Evolutionary conservation across 306 rosid genomes (phyloP).

Genomic region (Herpetospermum pedunculosum): DNA sequence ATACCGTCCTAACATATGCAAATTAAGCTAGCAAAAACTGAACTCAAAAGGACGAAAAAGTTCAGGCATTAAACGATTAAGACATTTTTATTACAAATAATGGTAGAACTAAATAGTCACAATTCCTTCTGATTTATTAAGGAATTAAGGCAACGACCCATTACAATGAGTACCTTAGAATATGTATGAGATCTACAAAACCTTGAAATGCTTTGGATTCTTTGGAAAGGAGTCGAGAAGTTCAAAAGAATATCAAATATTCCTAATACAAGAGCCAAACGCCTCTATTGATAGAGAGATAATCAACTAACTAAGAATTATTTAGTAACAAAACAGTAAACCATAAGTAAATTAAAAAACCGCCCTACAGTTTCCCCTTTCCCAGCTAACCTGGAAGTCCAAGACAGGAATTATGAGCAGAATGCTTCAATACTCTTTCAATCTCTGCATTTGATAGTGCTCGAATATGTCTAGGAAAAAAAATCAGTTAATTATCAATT

Average conservation of each 20-base stretch:
- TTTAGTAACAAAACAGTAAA: neutral
- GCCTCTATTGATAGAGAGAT: neutral
- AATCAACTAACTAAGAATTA: neutral
- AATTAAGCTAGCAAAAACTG: neutral
- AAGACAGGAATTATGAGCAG: conserved; percentile 32
- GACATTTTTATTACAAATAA: neutral
- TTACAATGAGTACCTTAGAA: neutral
- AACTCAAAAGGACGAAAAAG: neutral
- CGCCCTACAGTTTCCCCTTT: neutral
- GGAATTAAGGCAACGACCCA: neutral
- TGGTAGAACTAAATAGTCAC: neutral
- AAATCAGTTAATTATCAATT: neutral
- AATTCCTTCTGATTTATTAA: neutral
- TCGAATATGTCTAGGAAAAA: conserved; percentile 56
- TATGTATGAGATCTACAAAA: neutral
- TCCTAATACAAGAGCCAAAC: neutral
- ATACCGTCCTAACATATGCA: neutral
- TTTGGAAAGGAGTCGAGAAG: neutral
- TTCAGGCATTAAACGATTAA: neutral
- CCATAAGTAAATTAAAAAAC: neutral
- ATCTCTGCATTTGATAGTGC: conserved; percentile 58
- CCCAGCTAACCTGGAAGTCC: conserved; percentile 69
- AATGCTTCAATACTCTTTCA: conserved; percentile 55
- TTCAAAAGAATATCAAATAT: neutral
- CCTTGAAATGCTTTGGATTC: neutral